A percentile compares a stretch with the other conserved stretches of the same genome.
These are phyloP conservation scores for Mycosphaerella sp. DNA, from an alignment of 2,329 filamentous ascomycete genomes.

Conservation along the genomic window DNA sequence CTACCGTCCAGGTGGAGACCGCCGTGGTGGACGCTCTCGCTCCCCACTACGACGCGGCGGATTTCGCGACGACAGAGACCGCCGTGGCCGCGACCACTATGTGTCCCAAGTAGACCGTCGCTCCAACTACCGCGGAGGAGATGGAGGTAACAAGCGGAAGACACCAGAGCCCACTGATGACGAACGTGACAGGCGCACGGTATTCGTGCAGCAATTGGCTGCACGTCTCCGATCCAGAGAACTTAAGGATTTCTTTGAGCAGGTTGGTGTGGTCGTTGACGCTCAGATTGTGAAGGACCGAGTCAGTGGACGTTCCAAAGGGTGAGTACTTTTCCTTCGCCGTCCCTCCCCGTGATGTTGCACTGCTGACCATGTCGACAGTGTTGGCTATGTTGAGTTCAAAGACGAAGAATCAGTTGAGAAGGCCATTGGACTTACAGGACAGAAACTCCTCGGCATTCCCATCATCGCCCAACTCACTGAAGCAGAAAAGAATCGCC, in stretches of 20 bases:
- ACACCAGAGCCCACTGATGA: conserved; percentile 78
- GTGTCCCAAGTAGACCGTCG: conserved; percentile 38
- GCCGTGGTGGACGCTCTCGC: conserved; percentile 54
- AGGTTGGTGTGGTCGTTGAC: conserved; percentile 89
- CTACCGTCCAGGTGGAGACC: conserved; percentile 37
- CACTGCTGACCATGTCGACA: conserved; percentile 44
- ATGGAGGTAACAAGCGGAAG: conserved; percentile 36
- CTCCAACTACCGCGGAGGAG: conserved; percentile 39
- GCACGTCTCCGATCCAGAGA: conserved; percentile 88
- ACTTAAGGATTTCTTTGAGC: conserved; percentile 84
- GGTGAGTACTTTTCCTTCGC: conserved; percentile 52
- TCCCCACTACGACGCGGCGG: conserved; percentile 50
- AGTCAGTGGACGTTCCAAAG: conserved; percentile 94
- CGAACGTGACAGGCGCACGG: conserved; percentile 91
- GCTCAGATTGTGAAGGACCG: conserved; percentile 98
- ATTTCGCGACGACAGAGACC: conserved; percentile 58
- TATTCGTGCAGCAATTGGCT: conserved; percentile 97
- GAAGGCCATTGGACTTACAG: conserved; percentile 93
- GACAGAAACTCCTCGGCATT: conserved; percentile 96
- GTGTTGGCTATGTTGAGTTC: conserved; percentile 99
- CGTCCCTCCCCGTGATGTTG: background rate
- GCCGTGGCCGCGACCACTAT: conserved; percentile 57
- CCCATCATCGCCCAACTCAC: conserved; percentile 98
- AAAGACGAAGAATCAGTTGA: conserved; percentile 90
- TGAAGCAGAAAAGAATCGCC: conserved; percentile 98